Evolutionary conservation across 257 asterid genomes (phyloP), one percentile per base, ranked within the genome.

Genomic region (Buddleja alternifolia): DNA sequence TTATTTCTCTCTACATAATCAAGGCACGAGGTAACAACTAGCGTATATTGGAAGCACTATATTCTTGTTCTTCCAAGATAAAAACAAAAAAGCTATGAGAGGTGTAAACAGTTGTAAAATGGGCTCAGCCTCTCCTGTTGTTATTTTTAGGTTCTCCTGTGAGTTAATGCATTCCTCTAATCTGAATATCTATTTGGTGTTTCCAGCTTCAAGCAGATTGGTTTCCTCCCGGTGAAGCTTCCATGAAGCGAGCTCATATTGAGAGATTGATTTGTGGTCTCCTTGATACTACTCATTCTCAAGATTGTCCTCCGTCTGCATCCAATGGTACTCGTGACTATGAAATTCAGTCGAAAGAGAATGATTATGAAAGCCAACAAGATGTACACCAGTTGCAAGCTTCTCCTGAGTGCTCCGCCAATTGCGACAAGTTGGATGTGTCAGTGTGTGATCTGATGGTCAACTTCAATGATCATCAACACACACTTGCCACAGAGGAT

Each of bases 151-250:
- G 32, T 44, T 40, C 54, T 45, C 60, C 63, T 34, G 19, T 46
- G 39, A 25, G 21, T 36, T 25, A 70, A 39, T 11, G 4, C 47
- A 19, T 73, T 16, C 60, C 52, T 45, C 10, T 51, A 70, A 21
- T 67, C 67, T 23, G 15, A 19, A 41, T 63, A 37, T 47, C 23
- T 36, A 15, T n/a, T n/a, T n/a, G n/a, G n/a, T 40, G 60, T 66
- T 80, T 82, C 44, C 94, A 85, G 95, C 95, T 87, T 57, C 83
- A 75, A 65, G 70, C 70, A 8, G 82, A 83, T 80, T 93, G 99
- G 99, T 93, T 93, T 73, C 95, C 88, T 23, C 82, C 94, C 17
- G 74, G 75, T 46, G 99, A 90, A 71, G 95, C 96, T 77, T 90
- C 90, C 15, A 45, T 84, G 58, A 93, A 90, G 75, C 84, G 99